Percentiles rank a stretch among this genome's conserved stretches.
Evolutionary conservation across 129 eudicot genomes (phyloP).

Genomic region (Helichrysum umbraculigerum): DNA sequence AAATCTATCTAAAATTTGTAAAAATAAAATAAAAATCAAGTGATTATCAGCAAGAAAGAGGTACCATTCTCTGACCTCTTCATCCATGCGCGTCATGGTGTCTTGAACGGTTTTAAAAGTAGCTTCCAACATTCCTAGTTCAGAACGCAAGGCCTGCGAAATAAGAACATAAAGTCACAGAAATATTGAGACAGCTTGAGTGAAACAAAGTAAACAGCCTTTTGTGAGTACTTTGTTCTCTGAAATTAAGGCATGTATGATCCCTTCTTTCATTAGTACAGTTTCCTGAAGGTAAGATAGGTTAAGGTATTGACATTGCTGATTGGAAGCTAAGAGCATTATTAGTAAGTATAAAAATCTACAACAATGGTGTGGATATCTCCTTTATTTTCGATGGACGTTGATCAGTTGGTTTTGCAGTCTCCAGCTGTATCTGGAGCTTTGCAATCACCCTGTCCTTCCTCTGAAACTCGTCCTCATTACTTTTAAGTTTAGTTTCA

Average conservation of each 20-base stretch:
- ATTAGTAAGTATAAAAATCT: conserved; percentile 4
- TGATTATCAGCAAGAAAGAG: background rate
- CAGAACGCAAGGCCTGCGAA: conserved; percentile 56
- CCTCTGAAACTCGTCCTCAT: conserved; percentile 41
- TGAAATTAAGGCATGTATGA: conserved; percentile 46
- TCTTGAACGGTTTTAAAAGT: conserved; percentile 51
- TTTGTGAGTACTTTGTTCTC: conserved; percentile 49
- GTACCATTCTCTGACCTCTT: conserved; percentile 44
- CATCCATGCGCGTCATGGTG: conserved; percentile 44
- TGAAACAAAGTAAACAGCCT: conserved; percentile 20
- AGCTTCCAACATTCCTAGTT: conserved; percentile 46
- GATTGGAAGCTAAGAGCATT: conserved; percentile 14
- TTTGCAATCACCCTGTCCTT: conserved; percentile 46
- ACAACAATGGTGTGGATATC: conserved; percentile 48
- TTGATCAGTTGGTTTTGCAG: conserved; percentile 30
- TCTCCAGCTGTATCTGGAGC: conserved; percentile 58
- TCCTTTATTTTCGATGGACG: conserved; percentile 40
- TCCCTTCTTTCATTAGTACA: conserved; percentile 43
- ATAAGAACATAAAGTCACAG: background rate
- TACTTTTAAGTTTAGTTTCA: conserved; percentile 43
- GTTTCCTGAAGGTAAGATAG: conserved; percentile 57
- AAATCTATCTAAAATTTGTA: background rate
- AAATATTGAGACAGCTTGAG: background rate
- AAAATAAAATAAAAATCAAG: background rate
- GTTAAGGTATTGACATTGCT: conserved; percentile 41